Percentiles rank a stretch among this genome's conserved stretches.
Conservation (phyloP, 2,329 filamentous ascomycete species). For the Aspergillus caelatus region DNA sequence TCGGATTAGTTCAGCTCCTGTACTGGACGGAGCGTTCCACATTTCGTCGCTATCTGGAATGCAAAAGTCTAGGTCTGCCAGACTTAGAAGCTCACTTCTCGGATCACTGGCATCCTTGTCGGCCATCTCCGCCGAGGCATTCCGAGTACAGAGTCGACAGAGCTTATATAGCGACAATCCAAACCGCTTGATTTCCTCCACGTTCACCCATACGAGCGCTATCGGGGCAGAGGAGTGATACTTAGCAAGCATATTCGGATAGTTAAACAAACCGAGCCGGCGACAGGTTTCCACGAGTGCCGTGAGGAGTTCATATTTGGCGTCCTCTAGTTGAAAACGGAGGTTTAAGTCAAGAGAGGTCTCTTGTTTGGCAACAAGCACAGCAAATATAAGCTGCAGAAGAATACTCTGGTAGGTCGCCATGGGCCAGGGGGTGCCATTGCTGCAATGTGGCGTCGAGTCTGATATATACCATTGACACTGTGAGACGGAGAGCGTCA, state of each 20-base stretch:
- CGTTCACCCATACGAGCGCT: conserved; percentile 22
- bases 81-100: conserved; percentile 16
- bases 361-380: conserved; percentile 17
- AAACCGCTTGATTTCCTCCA: conserved; percentile 34
- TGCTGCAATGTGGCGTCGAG: neutral
- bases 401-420: conserved; percentile 32
- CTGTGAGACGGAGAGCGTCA: neutral
- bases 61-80: conserved; percentile 26
- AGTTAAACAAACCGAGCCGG: conserved; percentile 25
- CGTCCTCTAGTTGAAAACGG: conserved; percentile 11
- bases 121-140: neutral
- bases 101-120: neutral
- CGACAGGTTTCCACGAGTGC: conserved; percentile 28
- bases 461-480: conserved; percentile 18
- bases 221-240: conserved; percentile 18
- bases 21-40: conserved; percentile 16
- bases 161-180: conserved; percentile 31
- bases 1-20: neutral
- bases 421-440: conserved; percentile 25
- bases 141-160: conserved; percentile 12
- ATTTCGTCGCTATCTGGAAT: conserved; percentile 27
- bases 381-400: conserved; percentile 29
- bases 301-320: conserved; percentile 22
- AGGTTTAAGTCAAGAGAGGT: conserved; percentile 12
- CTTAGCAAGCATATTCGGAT: conserved; percentile 28